Evolutionary conservation across 768 basidiomycete genomes (phyloP).

Genomic region (Leucocoprinus leucothites): DNA sequence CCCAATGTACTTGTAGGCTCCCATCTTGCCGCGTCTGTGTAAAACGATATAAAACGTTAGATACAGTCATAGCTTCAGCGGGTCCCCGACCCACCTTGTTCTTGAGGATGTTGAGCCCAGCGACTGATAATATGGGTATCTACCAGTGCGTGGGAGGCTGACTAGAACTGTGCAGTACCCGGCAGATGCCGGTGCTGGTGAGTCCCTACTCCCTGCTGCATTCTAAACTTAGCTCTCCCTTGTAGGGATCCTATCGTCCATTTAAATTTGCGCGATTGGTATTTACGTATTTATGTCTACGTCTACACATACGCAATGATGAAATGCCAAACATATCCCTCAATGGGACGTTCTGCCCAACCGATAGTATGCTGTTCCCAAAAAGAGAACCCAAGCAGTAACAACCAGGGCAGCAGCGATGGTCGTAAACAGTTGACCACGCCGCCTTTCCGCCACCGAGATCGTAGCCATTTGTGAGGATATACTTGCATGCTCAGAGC

Average conservation of each 20-base stretch:
- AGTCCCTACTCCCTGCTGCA: background rate
- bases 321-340: too few species aligned
- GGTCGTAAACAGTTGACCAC: conserved; percentile 50
- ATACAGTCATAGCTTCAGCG: conserved; percentile 7
- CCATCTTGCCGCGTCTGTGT: conserved; percentile 59
- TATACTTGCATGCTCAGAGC: background rate
- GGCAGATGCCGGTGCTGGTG: conserved; percentile 28
- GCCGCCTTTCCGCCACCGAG: conserved; percentile 29
- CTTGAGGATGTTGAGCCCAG: conserved; percentile 36
- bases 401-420: conserved; percentile 41
- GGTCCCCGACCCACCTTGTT: conserved; percentile 30
- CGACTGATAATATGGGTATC: conserved; percentile 22
- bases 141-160: conserved; percentile 25
- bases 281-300: too few species aligned
- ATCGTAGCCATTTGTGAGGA: background rate
- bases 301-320: too few species aligned
- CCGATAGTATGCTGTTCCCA: conserved; percentile 57
- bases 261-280: too few species aligned
- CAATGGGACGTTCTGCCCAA: conserved; percentile 39
- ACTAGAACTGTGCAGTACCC: conserved; percentile 35
- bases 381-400: conserved; percentile 61
- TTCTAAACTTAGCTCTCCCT: too few species aligned
- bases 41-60: conserved; percentile 12
- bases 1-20: conserved; percentile 94
- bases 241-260: too few species aligned